phyloP scores from a whole-genome alignment of 2,329 filamentous ascomycete species.

The Botryosphaeria dothidea region DNA sequence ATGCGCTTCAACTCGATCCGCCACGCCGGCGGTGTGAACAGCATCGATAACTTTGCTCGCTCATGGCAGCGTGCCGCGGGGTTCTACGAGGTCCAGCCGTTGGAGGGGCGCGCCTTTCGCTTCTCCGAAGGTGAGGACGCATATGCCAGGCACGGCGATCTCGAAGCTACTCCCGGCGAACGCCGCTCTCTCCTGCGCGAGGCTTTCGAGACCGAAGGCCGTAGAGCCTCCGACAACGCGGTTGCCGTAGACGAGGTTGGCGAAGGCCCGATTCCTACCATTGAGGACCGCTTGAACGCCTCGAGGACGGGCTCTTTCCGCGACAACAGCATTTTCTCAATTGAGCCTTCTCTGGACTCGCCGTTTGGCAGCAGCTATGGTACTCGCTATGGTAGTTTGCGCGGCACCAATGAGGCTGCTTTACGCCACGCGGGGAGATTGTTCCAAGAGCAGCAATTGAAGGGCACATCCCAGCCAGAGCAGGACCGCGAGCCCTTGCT shows the following conservation, averaged over 20 bases:
- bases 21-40: conserved; percentile 88
- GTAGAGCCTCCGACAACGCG: conserved; percentile 40
- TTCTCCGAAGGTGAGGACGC: conserved; percentile 50
- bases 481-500: conserved; percentile 68
- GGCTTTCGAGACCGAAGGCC: conserved; percentile 39
- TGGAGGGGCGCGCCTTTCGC: conserved; percentile 69
- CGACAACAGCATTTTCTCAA: conserved; percentile 48
- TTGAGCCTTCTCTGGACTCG: conserved; percentile 61
- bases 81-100: conserved; percentile 84
- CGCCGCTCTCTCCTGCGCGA: conserved; percentile 45
- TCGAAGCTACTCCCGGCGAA: conserved; percentile 37
- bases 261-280: not conserved
- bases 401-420: conserved; percentile 61
- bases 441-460: conserved; percentile 49
- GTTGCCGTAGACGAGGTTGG: conserved; percentile 31
- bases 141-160: conserved; percentile 44
- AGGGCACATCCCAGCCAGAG: conserved; percentile 44
- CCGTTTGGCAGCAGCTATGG: conserved; percentile 73
- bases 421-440: conserved; percentile 57
- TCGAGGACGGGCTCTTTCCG: conserved; percentile 26
- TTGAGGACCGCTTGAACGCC: conserved; percentile 14
- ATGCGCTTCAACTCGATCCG: conserved; percentile 54
- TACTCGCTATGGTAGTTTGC: conserved; percentile 44
- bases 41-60: conserved; percentile 87
- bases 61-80: conserved; percentile 90